Evolutionary conservation across 2,329 filamentous ascomycete species (phyloP).

Genomic region (Zalaria obscura): DNA sequence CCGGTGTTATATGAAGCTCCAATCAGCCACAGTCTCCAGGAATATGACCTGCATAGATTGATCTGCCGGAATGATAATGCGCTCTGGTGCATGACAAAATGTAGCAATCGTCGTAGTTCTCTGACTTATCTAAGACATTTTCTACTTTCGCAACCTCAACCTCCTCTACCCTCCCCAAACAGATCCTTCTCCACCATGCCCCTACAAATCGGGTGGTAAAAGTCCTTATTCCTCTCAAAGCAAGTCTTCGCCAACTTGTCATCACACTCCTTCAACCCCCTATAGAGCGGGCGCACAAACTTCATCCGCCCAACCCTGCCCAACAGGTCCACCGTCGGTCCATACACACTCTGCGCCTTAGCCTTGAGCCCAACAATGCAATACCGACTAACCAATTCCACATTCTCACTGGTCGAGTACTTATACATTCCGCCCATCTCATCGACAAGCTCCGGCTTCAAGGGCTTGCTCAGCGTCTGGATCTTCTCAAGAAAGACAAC

Average conservation of each 20-base stretch:
- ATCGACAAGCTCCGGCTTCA: slow-evolving; percentile 52
- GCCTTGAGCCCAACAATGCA: slow-evolving; percentile 66
- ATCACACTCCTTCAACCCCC: slow-evolving; percentile 61
- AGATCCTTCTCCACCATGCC: slow-evolving; percentile 79
- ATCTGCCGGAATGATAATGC: too few relatives aligned
- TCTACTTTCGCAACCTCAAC: neutral
- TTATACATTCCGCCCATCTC: slow-evolving; percentile 63
- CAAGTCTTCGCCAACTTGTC: slow-evolving; percentile 61
- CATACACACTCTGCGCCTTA: slow-evolving; percentile 53
- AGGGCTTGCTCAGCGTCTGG: slow-evolving; percentile 49
- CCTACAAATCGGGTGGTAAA: slow-evolving; percentile 90
- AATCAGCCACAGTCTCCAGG: too few relatives aligned
- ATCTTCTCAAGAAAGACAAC: slow-evolving; percentile 80
- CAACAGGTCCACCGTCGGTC: slow-evolving; percentile 59
- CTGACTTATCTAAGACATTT: too few relatives aligned
- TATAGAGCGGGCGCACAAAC: slow-evolving; percentile 79
- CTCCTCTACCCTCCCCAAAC: slow-evolving; percentile 22
- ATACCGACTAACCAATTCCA: slow-evolving; percentile 72
- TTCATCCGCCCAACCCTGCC: slow-evolving; percentile 89
- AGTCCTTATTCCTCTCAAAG: slow-evolving; percentile 75
- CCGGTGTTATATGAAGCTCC: too few relatives aligned
- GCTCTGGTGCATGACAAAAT: too few relatives aligned
- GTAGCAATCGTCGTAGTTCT: too few relatives aligned
- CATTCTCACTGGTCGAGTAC: slow-evolving; percentile 62
- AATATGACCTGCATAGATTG: too few relatives aligned